Evolutionary conservation across 108 stramenopile genomes (phyloP).

Genomic region (Ochromonas danica): DNA sequence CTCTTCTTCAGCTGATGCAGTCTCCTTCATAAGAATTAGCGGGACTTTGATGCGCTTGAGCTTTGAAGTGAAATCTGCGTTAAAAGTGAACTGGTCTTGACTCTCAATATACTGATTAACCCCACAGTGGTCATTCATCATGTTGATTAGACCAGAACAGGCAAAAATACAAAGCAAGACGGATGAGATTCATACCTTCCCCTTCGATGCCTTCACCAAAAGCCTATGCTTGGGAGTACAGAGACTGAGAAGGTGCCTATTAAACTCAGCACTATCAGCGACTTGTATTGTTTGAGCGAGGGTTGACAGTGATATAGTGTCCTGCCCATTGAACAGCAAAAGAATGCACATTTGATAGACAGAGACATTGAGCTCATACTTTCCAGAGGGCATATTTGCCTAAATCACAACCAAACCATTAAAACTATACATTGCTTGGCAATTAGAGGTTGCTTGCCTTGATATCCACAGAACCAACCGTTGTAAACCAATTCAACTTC

Average conservation of each 20-base stretch:
- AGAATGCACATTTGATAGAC: slow-evolving; percentile 98
- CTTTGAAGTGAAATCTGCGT: slow-evolving; percentile 78
- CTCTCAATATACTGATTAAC: neutral
- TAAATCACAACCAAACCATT: slow-evolving; percentile 38
- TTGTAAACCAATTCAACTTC: slow-evolving; percentile 90
- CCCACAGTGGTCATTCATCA: neutral
- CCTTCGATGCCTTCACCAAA: slow-evolving; percentile 82
- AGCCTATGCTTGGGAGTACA: slow-evolving; percentile 91
- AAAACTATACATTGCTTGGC: too few relatives aligned
- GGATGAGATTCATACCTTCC: slow-evolving; percentile 55
- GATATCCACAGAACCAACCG: slow-evolving; percentile 80
- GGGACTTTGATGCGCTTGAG: slow-evolving; percentile 82
- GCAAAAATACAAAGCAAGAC: too few relatives aligned
- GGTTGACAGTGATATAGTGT: slow-evolving; percentile 69
- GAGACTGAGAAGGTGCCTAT: slow-evolving; percentile 87
- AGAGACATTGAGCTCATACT: slow-evolving; percentile 84
- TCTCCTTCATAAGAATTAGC: slow-evolving; percentile 81
- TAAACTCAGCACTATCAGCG: too few relatives aligned
- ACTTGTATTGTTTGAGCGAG: too few relatives aligned
- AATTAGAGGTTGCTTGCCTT: slow-evolving; percentile 38
- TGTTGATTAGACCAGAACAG: too few relatives aligned
- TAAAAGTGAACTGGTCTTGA: slow-evolving; percentile 80
- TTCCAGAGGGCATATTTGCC: slow-evolving; percentile 65
- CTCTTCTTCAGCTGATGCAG: slow-evolving; percentile 65
- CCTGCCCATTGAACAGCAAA: slow-evolving; percentile 76